Conservation (phyloP, 192 early-diverging fungal genomes). For the Mortierella alpina region DNA sequence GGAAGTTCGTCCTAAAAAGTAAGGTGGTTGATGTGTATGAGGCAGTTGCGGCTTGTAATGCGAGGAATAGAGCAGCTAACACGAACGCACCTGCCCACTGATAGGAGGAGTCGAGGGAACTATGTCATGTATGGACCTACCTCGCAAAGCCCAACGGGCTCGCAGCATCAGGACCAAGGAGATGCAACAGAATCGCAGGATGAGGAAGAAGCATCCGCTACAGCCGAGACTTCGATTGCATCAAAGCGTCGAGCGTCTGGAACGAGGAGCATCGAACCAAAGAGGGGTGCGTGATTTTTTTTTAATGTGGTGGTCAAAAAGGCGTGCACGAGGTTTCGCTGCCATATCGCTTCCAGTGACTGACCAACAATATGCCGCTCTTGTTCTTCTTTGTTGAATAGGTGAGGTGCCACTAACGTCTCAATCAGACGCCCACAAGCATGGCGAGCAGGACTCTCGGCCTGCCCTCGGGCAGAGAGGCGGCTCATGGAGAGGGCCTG, state of each 20-base stretch:
- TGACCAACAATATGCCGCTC: no score
- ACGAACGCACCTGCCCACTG: neutral
- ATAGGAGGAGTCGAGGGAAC: slow-evolving; percentile 22
- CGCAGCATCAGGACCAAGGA: slow-evolving; percentile 7
- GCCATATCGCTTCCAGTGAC: no score
- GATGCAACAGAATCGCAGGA: slow-evolving; percentile 19
- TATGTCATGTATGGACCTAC: slow-evolving; percentile 10
- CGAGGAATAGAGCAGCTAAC: neutral
- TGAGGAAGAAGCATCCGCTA: neutral
- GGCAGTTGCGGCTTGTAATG: neutral
- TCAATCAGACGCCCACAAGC: neutral
- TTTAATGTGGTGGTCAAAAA: neutral
- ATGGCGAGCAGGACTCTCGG: neutral
- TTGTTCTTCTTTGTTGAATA: no score
- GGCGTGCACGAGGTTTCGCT: neutral
- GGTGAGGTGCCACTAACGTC: neutral
- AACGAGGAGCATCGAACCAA: slow-evolving; percentile 6
- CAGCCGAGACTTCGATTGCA: neutral
- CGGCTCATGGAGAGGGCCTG: slow-evolving; percentile 1
- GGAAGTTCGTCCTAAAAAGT: slow-evolving; percentile 71
- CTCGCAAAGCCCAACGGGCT: slow-evolving; percentile 26
- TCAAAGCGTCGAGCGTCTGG: slow-evolving; percentile 31
- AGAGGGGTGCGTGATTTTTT: slow-evolving; percentile 6
- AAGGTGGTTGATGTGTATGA: slow-evolving; percentile 1
- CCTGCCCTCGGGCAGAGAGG: neutral